A percentile compares a stretch with the other conserved stretches of the same genome.
phyloP scores from a whole-genome alignment of 345 rosid genomes.

The Litchi chinensis region DNA sequence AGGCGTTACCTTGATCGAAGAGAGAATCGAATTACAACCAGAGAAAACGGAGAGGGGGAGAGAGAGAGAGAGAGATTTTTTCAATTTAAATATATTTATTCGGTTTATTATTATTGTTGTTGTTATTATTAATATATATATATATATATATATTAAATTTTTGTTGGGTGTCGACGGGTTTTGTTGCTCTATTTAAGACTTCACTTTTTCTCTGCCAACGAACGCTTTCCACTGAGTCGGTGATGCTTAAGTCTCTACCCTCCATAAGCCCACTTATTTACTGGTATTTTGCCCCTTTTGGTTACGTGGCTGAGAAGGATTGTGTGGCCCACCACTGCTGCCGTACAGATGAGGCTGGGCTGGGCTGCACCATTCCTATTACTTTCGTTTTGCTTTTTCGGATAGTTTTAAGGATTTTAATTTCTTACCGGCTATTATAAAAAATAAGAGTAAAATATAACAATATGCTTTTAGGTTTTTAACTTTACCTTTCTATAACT shows the following conservation, averaged over 20 bases:
- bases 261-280: background rate
- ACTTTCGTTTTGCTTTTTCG: no score
- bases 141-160: no score
- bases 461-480: no score
- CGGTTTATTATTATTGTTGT: background rate
- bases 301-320: background rate
- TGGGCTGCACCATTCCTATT: background rate
- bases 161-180: background rate
- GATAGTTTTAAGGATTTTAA: no score
- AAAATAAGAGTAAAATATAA: no score
- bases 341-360: background rate
- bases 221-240: conserved; percentile 26
- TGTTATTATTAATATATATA: background rate
- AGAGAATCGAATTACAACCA: background rate
- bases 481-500: no score
- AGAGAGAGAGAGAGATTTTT: no score
- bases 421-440: no score
- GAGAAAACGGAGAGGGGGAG: conserved; percentile 6
- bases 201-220: conserved; percentile 25
- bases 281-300: background rate
- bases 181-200: conserved; percentile 10
- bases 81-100: background rate
- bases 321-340: background rate
- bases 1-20: conserved; percentile 9
- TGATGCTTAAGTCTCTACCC: conserved; percentile 3